phyloP scores from a whole-genome alignment of 495 filamentous ascomycete genomes.

The Penicillium ucsense region DNA sequence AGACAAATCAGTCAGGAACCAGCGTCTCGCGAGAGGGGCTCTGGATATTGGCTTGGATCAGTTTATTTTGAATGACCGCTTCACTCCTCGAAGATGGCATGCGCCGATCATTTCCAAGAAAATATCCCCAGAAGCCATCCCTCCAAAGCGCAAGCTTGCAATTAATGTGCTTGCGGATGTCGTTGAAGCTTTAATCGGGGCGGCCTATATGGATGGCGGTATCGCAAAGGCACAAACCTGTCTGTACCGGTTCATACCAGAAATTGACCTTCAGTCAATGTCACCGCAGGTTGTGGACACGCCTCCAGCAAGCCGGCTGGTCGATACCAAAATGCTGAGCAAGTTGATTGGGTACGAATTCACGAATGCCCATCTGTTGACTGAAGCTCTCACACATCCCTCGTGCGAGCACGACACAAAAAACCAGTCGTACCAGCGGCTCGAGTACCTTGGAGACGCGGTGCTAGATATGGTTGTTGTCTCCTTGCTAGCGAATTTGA shows the following conservation, averaged over 20 bases:
- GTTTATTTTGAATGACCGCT: slow-evolving; percentile 62
- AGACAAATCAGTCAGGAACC: slow-evolving; percentile 64
- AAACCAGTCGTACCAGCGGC: slow-evolving; percentile 64
- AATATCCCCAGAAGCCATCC: slow-evolving; percentile 1
- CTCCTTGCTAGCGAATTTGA: slow-evolving; percentile 36
- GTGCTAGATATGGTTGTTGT: slow-evolving; percentile 74
- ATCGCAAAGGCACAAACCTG: slow-evolving; percentile 49
- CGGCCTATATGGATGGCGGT: slow-evolving; percentile 64
- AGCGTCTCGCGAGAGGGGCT: slow-evolving; percentile 54
- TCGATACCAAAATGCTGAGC: slow-evolving; percentile 9
- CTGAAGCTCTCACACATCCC: slow-evolving; percentile 79
- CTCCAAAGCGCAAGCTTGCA: slow-evolving; percentile 38
- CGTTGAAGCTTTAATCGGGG: slow-evolving; percentile 77
- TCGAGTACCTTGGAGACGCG: slow-evolving; percentile 88
- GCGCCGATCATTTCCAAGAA: slow-evolving; percentile 50
- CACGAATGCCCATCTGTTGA: slow-evolving; percentile 55
- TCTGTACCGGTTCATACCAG: slow-evolving; percentile 55
- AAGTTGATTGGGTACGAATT: slow-evolving; percentile 50
- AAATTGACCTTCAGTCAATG: slow-evolving; percentile 21
- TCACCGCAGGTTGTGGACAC: not conserved
- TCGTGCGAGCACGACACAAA: slow-evolving; percentile 49
- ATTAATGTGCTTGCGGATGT: slow-evolving; percentile 85
- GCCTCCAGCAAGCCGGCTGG: slow-evolving; percentile 1
- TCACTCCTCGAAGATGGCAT: slow-evolving; percentile 63
- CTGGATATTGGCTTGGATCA: slow-evolving; percentile 52